Conservation (phyloP, 1,284 basidiomycete species). For the Xerocomus amazonicus region DNA sequence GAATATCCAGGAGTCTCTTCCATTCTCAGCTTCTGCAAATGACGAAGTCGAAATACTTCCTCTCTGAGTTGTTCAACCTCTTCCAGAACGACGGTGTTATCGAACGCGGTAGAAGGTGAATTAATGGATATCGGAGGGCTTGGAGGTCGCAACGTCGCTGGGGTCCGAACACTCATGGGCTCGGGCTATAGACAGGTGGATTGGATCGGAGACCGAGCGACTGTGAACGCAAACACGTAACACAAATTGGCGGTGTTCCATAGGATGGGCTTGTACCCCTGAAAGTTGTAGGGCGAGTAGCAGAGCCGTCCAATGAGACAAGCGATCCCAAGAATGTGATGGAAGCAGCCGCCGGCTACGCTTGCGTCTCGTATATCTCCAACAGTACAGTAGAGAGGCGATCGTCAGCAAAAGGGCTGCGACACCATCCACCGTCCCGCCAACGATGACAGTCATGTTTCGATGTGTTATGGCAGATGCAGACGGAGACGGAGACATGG, state of each 20-base stretch:
- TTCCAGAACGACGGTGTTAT: not conserved
- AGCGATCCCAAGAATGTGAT: not conserved
- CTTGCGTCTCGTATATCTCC: not conserved
- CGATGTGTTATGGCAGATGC: too few species aligned
- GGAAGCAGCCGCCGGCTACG: not conserved
- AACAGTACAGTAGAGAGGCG: not conserved
- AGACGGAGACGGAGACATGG: too few species aligned
- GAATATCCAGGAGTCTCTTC: not conserved
- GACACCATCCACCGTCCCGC: not conserved
- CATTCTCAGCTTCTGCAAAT: constrained; percentile 30
- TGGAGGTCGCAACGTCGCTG: not conserved
- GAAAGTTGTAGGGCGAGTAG: not conserved
- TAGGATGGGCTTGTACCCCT: not conserved
- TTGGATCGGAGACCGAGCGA: not conserved
- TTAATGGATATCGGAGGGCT: not conserved
- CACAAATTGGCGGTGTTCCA: not conserved
- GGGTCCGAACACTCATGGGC: not conserved
- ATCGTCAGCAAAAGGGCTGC: not conserved
- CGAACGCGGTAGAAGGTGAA: not conserved
- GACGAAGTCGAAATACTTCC: constrained; percentile 12
- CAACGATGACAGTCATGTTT: not conserved
- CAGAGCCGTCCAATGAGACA: not conserved
- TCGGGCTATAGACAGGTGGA: not conserved
- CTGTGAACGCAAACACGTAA: not conserved
- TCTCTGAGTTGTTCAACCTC: constrained; percentile 11